These are phyloP conservation scores for Hymenotorrendiella dingleyae DNA, from an alignment of 2,329 filamentous ascomycete genomes.

Conservation along the genomic window DNA sequence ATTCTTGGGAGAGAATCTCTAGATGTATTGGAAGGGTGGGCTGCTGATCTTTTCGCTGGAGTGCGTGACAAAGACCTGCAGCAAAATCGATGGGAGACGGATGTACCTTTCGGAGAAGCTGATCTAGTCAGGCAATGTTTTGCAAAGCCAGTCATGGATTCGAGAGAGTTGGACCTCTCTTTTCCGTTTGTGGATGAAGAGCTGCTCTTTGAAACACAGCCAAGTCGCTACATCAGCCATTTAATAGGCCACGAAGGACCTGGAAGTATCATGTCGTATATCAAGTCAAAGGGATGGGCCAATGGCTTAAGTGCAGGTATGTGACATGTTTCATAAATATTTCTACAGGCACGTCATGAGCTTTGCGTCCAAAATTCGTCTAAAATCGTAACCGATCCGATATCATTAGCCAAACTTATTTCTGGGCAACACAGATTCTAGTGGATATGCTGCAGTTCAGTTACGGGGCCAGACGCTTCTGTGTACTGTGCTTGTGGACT, in stretches of 20 bases:
- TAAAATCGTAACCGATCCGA: too few relatives aligned
- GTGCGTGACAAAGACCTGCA: conserved; percentile 63
- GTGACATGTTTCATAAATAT: conserved; percentile 13
- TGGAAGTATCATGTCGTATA: conserved; percentile 65
- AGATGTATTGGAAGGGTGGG: conserved; percentile 63
- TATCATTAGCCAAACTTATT: too few relatives aligned
- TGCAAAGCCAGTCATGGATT: conserved; percentile 69
- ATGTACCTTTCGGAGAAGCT: conserved; percentile 52
- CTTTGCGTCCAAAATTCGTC: too few relatives aligned
- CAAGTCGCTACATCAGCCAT: conserved; percentile 65
- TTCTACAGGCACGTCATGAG: too few relatives aligned
- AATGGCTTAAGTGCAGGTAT: conserved; percentile 54
- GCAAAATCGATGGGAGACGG: conserved; percentile 59
- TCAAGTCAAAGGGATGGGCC: conserved; percentile 68
- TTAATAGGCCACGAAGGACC: conserved; percentile 70
- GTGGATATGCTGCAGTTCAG: too few relatives aligned
- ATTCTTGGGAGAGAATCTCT: conserved; percentile 61
- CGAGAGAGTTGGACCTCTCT: conserved; percentile 57
- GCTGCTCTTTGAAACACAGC: conserved; percentile 59
- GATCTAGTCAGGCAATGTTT: conserved; percentile 61
- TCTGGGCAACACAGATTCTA: too few relatives aligned
- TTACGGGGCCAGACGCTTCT: too few relatives aligned
- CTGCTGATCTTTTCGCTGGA: conserved; percentile 60
- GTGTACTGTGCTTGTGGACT: too few relatives aligned
- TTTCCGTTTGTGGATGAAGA: conserved; percentile 69